These are phyloP conservation scores for Leishmania braziliensis DNA, from an alignment of 208 protist species.

Conservation along the genomic window DNA sequence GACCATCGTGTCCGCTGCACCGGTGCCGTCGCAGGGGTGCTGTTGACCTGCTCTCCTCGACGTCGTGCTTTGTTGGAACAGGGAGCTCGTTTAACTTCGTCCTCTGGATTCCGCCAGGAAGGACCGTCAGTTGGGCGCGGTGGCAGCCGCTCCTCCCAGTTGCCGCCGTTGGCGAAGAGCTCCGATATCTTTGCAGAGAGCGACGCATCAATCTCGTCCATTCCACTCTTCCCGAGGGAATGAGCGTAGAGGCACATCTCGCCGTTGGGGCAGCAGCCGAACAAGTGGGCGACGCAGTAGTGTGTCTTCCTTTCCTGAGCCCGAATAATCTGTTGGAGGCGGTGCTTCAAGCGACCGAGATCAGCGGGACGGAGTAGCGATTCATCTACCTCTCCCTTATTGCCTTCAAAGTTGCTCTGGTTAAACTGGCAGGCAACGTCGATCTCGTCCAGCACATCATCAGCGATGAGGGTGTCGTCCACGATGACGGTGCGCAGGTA, in stretches of 20 bases:
- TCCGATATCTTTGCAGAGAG: constrained; percentile 76
- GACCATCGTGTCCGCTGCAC: constrained; percentile 14
- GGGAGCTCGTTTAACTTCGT: constrained; percentile 39
- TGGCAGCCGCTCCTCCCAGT: constrained; percentile 77
- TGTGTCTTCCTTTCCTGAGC: constrained; percentile 47
- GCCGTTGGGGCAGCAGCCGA: constrained; percentile 82
- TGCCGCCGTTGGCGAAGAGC: constrained; percentile 63
- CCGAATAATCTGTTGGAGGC: constrained; percentile 68
- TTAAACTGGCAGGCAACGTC: constrained; percentile 91
- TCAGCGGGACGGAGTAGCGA: constrained; percentile 47
- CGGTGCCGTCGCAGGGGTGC: background rate
- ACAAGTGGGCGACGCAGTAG: constrained; percentile 77
- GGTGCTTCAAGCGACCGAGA: constrained; percentile 63
- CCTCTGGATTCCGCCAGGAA: constrained; percentile 75
- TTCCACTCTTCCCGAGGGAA: constrained; percentile 44
- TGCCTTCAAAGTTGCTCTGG: constrained; percentile 87
- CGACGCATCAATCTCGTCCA: constrained; percentile 32
- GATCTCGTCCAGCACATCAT: constrained; percentile 89
- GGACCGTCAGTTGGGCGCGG: constrained; percentile 69
- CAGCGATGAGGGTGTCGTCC: constrained; percentile 85
- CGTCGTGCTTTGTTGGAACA: constrained; percentile 41
- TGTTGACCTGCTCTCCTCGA: constrained; percentile 2
- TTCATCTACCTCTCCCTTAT: constrained; percentile 52
- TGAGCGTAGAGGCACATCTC: constrained; percentile 82
- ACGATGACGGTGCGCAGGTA: constrained; percentile 87